A percentile compares a stretch with the other conserved stretches of the same genome.
These are phyloP conservation scores for Boechera divaricarpa DNA, from an alignment of 345 rosid species.

Conservation along the genomic window DNA sequence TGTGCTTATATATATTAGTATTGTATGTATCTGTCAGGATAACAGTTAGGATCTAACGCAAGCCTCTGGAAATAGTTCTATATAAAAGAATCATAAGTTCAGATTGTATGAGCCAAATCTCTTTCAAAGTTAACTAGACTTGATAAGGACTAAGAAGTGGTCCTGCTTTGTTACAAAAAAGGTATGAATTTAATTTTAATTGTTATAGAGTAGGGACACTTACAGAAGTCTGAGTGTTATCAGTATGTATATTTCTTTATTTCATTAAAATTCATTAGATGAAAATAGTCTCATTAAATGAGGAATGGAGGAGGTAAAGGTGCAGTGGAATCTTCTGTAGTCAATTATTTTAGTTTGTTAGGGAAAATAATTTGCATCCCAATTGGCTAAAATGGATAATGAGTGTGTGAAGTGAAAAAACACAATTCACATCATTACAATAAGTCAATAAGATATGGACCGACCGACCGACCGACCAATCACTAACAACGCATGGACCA, in stretches of 20 bases:
- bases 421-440: conserved; percentile 41
- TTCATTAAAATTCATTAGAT: not conserved
- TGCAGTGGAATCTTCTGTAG: conserved; percentile 31
- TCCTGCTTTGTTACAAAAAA: conserved; percentile 26
- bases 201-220: conserved; percentile 42
- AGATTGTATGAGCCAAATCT: conserved; percentile 29
- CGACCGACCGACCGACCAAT: conserved; percentile 48
- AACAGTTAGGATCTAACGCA: conserved; percentile 35
- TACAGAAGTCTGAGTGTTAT: conserved; percentile 29
- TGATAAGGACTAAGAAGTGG: conserved; percentile 38
- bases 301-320: conserved; percentile 25
- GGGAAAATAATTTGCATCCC: conserved; percentile 24
- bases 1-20: not conserved
- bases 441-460: conserved; percentile 34
- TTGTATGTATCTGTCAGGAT: not conserved
- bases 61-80: conserved; percentile 29
- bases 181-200: conserved; percentile 9
- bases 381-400: conserved; percentile 31
- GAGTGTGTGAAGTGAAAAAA: conserved; percentile 32
- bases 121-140: conserved; percentile 36
- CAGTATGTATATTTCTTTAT: conserved; percentile 10
- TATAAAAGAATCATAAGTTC: conserved; percentile 28
- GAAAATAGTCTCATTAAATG: conserved; percentile 27
- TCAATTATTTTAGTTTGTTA: conserved; percentile 14
- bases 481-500: conserved; percentile 45